phyloP scores from a whole-genome alignment of 139 green algal genomes.

The Chlorella sp. region DNA sequence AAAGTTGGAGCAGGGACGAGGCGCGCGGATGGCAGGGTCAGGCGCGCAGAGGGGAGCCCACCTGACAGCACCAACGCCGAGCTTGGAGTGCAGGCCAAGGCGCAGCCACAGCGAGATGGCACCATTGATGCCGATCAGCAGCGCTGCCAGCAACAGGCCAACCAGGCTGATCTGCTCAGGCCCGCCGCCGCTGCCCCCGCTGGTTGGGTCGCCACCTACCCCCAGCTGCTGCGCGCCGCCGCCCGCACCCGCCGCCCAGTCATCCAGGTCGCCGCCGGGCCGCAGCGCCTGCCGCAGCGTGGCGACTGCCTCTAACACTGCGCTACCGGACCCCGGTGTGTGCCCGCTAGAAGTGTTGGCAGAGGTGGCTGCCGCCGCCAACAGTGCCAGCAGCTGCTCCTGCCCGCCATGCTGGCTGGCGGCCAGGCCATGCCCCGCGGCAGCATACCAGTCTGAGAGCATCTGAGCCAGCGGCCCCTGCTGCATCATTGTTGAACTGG shows the following conservation, averaged over 20 bases:
- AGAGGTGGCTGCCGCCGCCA: background rate
- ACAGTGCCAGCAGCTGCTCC: slow-evolving; percentile 9
- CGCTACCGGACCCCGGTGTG: too few species aligned
- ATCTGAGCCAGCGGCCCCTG: background rate
- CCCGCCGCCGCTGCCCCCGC: background rate
- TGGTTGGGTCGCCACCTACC: too few species aligned
- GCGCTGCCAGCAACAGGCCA: slow-evolving; percentile 30
- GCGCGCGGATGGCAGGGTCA: background rate
- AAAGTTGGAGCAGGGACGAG: background rate
- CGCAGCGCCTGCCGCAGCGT: too few species aligned
- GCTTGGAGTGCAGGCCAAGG: slow-evolving; percentile 44
- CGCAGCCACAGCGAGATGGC: slow-evolving; percentile 43
- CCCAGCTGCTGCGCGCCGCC: too few species aligned
- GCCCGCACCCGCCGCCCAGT: too few species aligned
- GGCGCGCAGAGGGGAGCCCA: background rate
- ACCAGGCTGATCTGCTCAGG: slow-evolving; percentile 23
- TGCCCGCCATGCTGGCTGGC: slow-evolving; percentile 5
- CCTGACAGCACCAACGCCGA: slow-evolving; percentile 37
- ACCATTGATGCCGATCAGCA: slow-evolving; percentile 36
- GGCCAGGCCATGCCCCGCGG: slow-evolving; percentile 10
- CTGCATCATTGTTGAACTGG: background rate
- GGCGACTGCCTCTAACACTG: too few species aligned
- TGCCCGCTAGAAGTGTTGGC: too few species aligned
- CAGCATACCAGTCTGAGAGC: slow-evolving; percentile 7
- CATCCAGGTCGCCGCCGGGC: too few species aligned